Evolutionary conservation across 1,284 basidiomycete genomes (phyloP), one percentile per base, ranked within the genome.

Genomic region (Ceratobasidium sp.): DNA sequence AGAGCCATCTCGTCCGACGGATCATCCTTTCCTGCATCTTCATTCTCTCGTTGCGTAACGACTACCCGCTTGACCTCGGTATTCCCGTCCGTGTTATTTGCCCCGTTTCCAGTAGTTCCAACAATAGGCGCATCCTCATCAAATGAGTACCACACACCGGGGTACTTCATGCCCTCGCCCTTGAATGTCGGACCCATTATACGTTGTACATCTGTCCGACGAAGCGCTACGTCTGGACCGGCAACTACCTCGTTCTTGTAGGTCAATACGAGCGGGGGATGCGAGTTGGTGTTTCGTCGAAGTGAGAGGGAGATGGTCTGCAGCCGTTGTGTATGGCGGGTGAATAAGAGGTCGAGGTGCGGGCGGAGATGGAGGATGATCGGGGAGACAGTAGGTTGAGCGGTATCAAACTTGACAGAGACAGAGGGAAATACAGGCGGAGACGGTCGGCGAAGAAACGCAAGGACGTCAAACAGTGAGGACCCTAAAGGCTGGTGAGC

Each of bases 161-260:
- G 94, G 79, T 93, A 94, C 59, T 85, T 85, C 78, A 95, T 79
- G 75, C 89, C 88, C 71, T 92, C 89, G 45, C 91, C 90, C 14
- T 89, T 86, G 79, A 93, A 95, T 0, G 94, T 95, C 4, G 94
- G 94, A 0, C 93, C 93, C 78, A 96, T 92, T 4, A 88, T 86
- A 53, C 88, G 85, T 73, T 86, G 90, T 1, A 95, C 89, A 45
- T 85, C 85, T 0, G 91, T 85, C 57, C 90, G 85, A 34, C 87
- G 85, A 14, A 94, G 81, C 0, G 87, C 81, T 64, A 89, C 87
- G 55, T 85, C 84, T 72, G 81, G 81, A 30, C 85, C 88, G 0
- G 88, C 88, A 1, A 95, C 83, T 9, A 89, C 78, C 0, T 82
- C 82, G 61, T 88, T 87, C 79, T 90, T 90, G 48, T 76, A 76